Evolutionary conservation across 2,329 filamentous ascomycete genomes (phyloP).

Genomic region (Falciphora oryzae): DNA sequence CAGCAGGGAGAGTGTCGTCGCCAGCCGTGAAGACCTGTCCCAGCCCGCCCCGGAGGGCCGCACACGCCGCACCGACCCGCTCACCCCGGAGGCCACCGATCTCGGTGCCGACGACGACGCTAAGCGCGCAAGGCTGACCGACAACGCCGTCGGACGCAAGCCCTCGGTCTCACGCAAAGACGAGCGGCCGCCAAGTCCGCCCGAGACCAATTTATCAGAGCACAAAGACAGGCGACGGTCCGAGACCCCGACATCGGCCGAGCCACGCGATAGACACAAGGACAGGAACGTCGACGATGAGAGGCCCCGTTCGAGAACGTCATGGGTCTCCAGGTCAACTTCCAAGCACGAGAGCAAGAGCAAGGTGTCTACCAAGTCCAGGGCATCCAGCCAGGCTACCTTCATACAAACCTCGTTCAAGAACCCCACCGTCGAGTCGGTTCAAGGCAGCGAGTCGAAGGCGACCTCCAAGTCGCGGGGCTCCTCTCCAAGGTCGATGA

Average conservation of each 20-base stretch:
- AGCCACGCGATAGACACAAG: constrained; percentile 28
- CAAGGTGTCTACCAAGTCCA: constrained; percentile 49
- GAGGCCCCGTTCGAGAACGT: constrained; percentile 32
- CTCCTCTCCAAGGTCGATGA: constrained; percentile 21
- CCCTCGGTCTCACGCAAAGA: constrained; percentile 35
- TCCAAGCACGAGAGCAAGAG: constrained; percentile 40
- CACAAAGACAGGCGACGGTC: constrained; percentile 31
- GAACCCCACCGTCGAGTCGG: constrained; percentile 16
- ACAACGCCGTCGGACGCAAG: constrained; percentile 29
- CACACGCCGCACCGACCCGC: constrained; percentile 40
- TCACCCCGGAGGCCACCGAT: constrained; percentile 69
- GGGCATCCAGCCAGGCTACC: constrained; percentile 53
- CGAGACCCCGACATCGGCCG: constrained; percentile 22
- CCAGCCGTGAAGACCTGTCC: constrained; percentile 50
- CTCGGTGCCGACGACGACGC: constrained; percentile 47
- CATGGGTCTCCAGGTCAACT: constrained; percentile 26
- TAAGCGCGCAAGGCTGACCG: constrained; percentile 42
- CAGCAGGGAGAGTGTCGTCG: constrained; percentile 76
- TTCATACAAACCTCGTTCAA: constrained; percentile 33
- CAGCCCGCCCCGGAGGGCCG: constrained; percentile 22
- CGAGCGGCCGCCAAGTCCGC: constrained; percentile 54
- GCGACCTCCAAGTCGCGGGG: constrained; percentile 11
- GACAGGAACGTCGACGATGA: constrained; percentile 27
- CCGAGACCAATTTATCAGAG: constrained; percentile 55
- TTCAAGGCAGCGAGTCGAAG: constrained; percentile 15